These are phyloP conservation scores for Trichoderma polysporum DNA, from an alignment of 2,329 filamentous ascomycete species.

Conservation along the genomic window DNA sequence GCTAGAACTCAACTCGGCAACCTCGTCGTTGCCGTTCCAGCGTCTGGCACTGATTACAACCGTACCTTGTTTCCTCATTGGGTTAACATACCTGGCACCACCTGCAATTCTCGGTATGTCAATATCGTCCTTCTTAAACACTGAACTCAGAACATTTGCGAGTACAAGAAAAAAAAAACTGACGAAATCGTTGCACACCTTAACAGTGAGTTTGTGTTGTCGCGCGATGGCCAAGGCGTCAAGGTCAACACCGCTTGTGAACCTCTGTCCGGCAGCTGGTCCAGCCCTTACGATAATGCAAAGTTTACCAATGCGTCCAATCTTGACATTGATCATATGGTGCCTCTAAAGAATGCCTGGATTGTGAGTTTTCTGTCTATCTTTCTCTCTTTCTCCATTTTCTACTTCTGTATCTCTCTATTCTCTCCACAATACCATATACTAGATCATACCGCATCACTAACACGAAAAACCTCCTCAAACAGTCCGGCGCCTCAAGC, in stretches of 20 bases:
- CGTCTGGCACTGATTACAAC: slow-evolving; percentile 57
- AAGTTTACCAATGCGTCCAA: slow-evolving; percentile 68
- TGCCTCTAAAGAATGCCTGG: slow-evolving; percentile 80
- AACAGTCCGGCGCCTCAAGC: slow-evolving; percentile 64
- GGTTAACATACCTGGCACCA: slow-evolving; percentile 59
- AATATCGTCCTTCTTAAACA: background rate
- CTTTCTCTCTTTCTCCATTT: background rate
- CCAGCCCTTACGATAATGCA: slow-evolving; percentile 70
- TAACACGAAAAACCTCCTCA: background rate
- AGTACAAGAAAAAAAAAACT: background rate
- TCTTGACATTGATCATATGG: slow-evolving; percentile 81
- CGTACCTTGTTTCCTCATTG: slow-evolving; percentile 71
- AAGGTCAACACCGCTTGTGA: slow-evolving; percentile 58
- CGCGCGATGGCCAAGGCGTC: slow-evolving; percentile 69
- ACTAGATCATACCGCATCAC: background rate
- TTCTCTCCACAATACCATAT: background rate
- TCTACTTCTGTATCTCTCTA: background rate
- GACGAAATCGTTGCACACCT: background rate
- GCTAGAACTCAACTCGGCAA: slow-evolving; percentile 58
- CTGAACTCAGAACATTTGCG: background rate
- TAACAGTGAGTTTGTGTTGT: slow-evolving; percentile 63
- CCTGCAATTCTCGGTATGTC: slow-evolving; percentile 64
- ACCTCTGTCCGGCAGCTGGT: slow-evolving; percentile 66
- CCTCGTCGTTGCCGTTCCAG: slow-evolving; percentile 57
- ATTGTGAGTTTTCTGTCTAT: slow-evolving; percentile 49